These are phyloP conservation scores for Ajuga reptans DNA, from an alignment of 305 asterid genomes.

Conservation along the genomic window DNA sequence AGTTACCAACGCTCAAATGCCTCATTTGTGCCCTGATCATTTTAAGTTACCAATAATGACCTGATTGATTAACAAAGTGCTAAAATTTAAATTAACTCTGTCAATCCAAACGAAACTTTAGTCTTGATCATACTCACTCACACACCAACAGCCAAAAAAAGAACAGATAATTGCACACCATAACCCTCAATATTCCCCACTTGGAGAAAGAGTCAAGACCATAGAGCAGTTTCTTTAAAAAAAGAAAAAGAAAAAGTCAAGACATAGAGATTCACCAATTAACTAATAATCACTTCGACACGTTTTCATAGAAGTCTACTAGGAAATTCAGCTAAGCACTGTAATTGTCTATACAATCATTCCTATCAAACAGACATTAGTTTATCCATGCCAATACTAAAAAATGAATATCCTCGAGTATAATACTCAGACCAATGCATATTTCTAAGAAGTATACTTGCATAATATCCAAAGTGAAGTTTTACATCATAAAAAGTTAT, in stretches of 20 bases:
- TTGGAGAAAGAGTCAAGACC: neutral
- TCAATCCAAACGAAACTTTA: neutral
- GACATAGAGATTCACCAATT: neutral
- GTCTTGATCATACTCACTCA: neutral
- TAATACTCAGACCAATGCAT: neutral
- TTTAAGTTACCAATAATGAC: neutral
- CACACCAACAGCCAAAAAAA: neutral
- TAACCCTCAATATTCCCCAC: neutral
- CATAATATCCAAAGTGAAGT: neutral
- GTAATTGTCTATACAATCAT: neutral
- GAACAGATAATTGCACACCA: neutral
- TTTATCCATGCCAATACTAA: neutral
- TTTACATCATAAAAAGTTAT: neutral
- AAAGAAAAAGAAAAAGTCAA: too few relatives aligned
- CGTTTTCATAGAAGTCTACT: neutral
- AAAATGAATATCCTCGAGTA: neutral
- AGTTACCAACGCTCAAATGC: neutral
- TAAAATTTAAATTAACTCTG: neutral
- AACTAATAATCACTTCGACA: neutral
- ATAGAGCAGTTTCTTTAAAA: too few relatives aligned
- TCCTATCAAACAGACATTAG: constrained; percentile 1
- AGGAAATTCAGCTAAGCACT: neutral
- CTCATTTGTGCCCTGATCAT: neutral
- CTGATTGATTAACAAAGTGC: neutral
- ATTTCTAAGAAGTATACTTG: neutral